These are phyloP conservation scores for Sanghuangporus baumii DNA, from an alignment of 1,284 basidiomycete genomes.

Conservation along the genomic window DNA sequence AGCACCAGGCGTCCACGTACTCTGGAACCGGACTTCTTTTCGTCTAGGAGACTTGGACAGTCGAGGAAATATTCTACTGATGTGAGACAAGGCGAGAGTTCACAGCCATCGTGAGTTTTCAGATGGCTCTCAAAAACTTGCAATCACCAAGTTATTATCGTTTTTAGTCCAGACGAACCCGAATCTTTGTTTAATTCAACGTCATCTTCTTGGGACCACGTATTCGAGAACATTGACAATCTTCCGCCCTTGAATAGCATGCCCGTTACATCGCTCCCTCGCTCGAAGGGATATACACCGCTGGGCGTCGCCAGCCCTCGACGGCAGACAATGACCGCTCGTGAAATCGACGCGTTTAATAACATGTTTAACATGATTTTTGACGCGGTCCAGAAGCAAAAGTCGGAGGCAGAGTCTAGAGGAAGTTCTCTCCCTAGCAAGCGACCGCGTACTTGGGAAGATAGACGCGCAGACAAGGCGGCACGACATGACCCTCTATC, in stretches of 20 bases:
- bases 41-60: not conserved
- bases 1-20: not conserved
- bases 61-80: conserved; percentile 6
- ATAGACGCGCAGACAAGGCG: conserved; percentile 19
- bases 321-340: conserved; percentile 59
- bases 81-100: not conserved
- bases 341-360: conserved; percentile 59
- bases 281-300: conserved; percentile 11
- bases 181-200: conserved; percentile 9
- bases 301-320: conserved; percentile 27
- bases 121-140: not conserved
- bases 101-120: not conserved
- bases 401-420: conserved; percentile 9
- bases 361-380: conserved; percentile 73
- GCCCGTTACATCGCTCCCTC: conserved; percentile 11
- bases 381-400: conserved; percentile 39
- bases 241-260: conserved; percentile 22
- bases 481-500: conserved; percentile 11
- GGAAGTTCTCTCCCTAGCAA: not conserved
- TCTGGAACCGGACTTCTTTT: conserved; percentile 1
- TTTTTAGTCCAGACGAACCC: not conserved
- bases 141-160: not conserved
- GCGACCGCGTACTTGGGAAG: conserved; percentile 14
- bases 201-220: conserved; percentile 49
- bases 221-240: conserved; percentile 41